Percentiles rank a stretch among this genome's conserved stretches.
Conservation (phyloP, 139 green algal genomes). For the Closterium sp. region DNA sequence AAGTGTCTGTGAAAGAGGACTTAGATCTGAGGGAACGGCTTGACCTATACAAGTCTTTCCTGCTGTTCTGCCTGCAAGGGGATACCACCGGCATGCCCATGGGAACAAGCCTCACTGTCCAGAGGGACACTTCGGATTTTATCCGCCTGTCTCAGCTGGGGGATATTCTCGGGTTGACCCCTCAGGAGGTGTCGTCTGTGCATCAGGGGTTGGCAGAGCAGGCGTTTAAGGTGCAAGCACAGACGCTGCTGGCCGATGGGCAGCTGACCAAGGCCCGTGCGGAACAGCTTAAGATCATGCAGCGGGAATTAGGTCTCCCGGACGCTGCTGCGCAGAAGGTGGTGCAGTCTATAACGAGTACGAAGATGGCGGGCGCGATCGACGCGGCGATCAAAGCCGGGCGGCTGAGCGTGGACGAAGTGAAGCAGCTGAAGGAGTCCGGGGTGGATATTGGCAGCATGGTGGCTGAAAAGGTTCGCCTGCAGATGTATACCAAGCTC, state of each 20-base stretch:
- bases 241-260: slow-evolving; percentile 64
- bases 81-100: slow-evolving; percentile 89
- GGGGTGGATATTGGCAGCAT: slow-evolving; percentile 63
- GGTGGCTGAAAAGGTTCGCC: slow-evolving; percentile 60
- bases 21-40: slow-evolving; percentile 71
- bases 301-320: slow-evolving; percentile 75
- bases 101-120: slow-evolving; percentile 68
- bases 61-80: slow-evolving; percentile 76
- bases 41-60: slow-evolving; percentile 93
- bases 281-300: slow-evolving; percentile 76
- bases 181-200: slow-evolving; percentile 60
- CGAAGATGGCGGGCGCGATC: slow-evolving; percentile 48
- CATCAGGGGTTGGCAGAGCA: slow-evolving; percentile 87
- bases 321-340: slow-evolving; percentile 84
- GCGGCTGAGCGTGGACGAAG: slow-evolving; percentile 54
- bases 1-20: slow-evolving; percentile 86
- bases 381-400: slow-evolving; percentile 60
- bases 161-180: slow-evolving; percentile 76
- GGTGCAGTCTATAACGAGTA: slow-evolving; percentile 66
- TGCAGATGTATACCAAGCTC: slow-evolving; percentile 75
- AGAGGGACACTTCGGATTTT: slow-evolving; percentile 81
- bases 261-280: slow-evolving; percentile 71
- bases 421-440: slow-evolving; percentile 51
- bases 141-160: slow-evolving; percentile 77
- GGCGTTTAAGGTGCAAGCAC: slow-evolving; percentile 56